Evolutionary conservation across 148 eudicot genomes (phyloP).

Genomic region (Vaccinium myrtillus): DNA sequence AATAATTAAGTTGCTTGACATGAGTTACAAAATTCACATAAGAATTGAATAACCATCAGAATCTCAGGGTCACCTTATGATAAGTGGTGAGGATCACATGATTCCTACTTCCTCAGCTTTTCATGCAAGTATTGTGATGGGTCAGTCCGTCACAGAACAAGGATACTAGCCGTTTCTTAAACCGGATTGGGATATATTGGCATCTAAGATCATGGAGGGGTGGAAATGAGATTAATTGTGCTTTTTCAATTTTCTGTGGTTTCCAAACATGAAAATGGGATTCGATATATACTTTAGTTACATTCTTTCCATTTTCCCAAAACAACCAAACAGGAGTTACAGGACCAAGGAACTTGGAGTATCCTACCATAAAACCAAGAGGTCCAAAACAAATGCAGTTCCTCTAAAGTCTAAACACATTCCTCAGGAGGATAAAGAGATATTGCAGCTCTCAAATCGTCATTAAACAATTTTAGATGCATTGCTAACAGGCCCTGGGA

Average conservation of each 20-base stretch:
- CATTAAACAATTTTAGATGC: not conserved
- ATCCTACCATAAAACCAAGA: not conserved
- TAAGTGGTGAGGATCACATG: not conserved
- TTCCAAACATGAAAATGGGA: not conserved
- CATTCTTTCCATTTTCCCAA: not conserved
- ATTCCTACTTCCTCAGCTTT: not conserved
- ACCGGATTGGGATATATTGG: not conserved
- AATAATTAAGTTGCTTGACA: not conserved
- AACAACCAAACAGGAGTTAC: not conserved
- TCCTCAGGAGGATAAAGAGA: not conserved
- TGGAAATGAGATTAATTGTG: not conserved
- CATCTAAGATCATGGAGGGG: not conserved
- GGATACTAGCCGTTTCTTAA: not conserved
- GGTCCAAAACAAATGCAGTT: not conserved
- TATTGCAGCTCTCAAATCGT: not conserved
- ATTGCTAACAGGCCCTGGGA: not conserved
- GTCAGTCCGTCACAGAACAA: not conserved
- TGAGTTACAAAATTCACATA: not conserved
- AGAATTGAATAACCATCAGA: not conserved
- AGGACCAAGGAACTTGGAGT: not conserved
- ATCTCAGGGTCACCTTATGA: not conserved
- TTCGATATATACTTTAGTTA: not conserved
- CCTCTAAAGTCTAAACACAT: not conserved
- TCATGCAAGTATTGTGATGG: not conserved
- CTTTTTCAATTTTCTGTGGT: not conserved